These are phyloP conservation scores for Arthrobotrys pseudoclavata DNA, from an alignment of 2,329 filamentous ascomycete species.

Conservation along the genomic window DNA sequence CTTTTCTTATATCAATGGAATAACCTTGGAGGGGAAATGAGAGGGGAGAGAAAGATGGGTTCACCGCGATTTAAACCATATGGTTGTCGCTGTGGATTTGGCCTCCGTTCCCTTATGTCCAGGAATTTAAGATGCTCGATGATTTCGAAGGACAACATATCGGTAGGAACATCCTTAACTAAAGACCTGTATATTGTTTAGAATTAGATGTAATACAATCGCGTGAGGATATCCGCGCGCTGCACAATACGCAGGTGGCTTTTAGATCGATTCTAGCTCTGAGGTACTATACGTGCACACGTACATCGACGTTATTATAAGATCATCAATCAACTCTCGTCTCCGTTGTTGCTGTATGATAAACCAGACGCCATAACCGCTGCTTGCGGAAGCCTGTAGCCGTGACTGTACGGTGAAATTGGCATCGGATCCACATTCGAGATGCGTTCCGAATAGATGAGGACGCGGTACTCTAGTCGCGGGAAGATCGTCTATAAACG, in stretches of 20 bases:
- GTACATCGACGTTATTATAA: not conserved
- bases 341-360: too few species aligned
- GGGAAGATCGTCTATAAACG: not conserved
- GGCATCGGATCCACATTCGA: not conserved
- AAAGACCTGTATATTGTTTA: not conserved
- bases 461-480: not conserved
- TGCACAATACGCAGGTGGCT: too few species aligned
- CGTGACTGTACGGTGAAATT: not conserved
- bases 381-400: not conserved
- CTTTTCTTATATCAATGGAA: slow-evolving; percentile 58
- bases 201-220: not conserved
- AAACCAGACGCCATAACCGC: not conserved
- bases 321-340: not conserved
- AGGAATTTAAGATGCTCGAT: slow-evolving; percentile 48
- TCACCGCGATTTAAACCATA: slow-evolving; percentile 19
- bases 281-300: too few species aligned
- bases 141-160: slow-evolving; percentile 59
- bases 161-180: slow-evolving; percentile 51
- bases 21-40: slow-evolving; percentile 60
- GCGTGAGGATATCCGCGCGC: not conserved
- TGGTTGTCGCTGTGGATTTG: slow-evolving; percentile 19
- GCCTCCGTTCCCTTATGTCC: slow-evolving; percentile 60
- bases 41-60: slow-evolving; percentile 54
- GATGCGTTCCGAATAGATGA: not conserved
- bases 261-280: too few species aligned